Evolutionary conservation across 169 alveolate genomes (phyloP), one percentile per base, ranked within the genome.

Genomic region (Miamiensis avidus): DNA sequence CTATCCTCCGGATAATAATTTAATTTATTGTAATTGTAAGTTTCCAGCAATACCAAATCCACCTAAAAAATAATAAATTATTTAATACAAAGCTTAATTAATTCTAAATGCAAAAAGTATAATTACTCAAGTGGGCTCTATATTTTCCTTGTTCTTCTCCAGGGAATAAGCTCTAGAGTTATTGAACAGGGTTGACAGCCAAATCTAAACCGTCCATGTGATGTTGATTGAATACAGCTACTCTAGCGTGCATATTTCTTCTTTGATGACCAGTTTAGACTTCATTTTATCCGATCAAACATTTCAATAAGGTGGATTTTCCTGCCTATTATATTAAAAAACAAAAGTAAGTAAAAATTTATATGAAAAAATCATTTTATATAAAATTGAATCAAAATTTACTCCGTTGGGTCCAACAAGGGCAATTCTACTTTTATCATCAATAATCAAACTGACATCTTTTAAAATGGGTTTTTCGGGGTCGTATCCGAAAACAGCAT

Each of bases 1-100:
- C 89, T 98, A 99, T 0, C 99, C 99, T 86, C 99, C 99, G 16
- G 99, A 97, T 78, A 98, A 96, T 31, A 97, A 95, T 92, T 97
- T 97, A 83, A 97, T 95, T 26, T 99, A 99, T 88, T 98, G 98
- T 76, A 97, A 88, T 76, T 98, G 97, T 78, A 98, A 91, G 92
- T 96, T 95, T 75, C 98, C 98, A 74, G 97, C 92, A 34, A 98
- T 96, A 65, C 99, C 99, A 88, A 98, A 98, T 79, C 95, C 92
- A 27, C 98, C 98, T 49, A 97, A 92, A 91, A 95, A 98, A 11
- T 11, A 49, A 49, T 49, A 11, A 49, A 49, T 49, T 49, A 49
- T 11, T 49, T 11, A 49, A 49, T 49, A 49, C 4, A 49, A 49
- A 49, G 20, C 4, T 49, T 11, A 49, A 20, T 49, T 11, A 49